Base-by-base conservation (phyloP, 345 rosid species). In the Toxicodendron radicans region DNA sequence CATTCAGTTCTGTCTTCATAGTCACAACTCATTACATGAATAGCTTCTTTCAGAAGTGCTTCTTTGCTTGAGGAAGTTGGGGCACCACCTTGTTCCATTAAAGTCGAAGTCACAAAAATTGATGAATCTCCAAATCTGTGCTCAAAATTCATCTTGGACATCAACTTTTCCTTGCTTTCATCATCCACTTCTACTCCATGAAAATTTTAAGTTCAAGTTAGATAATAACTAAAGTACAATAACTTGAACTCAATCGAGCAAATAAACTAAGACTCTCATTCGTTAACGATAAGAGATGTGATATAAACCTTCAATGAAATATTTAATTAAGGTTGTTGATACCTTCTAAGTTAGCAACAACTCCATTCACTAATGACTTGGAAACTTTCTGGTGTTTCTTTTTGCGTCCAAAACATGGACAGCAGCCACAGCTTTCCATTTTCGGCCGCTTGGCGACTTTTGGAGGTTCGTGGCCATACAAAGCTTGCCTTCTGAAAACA, bases 31-130 rank as follows among this genome's bases (percentile, higher is more conserved):
- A 95, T 90, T 24, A 91, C 98, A 79, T 95, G 99, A 78, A 95
- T 93, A 80, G 99, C 99, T 84, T 95, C 99, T 84, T 95, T 95
- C 51, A 95, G 89, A 73, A 93, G 85, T 21, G 88, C 90, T 70
- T 97, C 98, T 57, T 92, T 92, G 79, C 97, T 87, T n/a, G 98
- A 91, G 68, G 99, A 95, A 54, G 99, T 92, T 79, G 98, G 93
- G 53, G 91, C 97, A 49, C 97, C 97, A 24, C 98, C 98, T 79
- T 87, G 85, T 73, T 90, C 98, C 95, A 89, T 89, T 79, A 93
- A 76, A 30, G 98, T 91, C 21, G 99, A 95, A 76, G 97, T 91
- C 73, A 92, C 92, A 66, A 93, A 93, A 65, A 92, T 88, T 21
- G 96, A 86, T 27, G 98, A 95, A 43, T 91, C 91, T 74, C 99